Evolutionary conservation across 352 stramenopile species (phyloP).

Genomic region (Phytophthora crassamura): DNA sequence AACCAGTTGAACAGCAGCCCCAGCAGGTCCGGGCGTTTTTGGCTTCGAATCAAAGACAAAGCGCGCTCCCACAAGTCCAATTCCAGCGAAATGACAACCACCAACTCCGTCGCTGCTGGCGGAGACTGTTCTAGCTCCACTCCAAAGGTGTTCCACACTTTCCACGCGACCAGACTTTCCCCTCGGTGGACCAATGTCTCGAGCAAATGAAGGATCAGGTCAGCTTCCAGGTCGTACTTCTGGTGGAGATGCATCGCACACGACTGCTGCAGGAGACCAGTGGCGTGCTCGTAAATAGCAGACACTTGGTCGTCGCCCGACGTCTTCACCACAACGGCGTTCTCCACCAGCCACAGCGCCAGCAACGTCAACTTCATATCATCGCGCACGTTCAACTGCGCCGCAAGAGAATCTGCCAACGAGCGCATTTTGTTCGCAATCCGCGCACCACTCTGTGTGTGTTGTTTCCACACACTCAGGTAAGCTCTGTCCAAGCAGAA

Average conservation of each 20-base stretch:
- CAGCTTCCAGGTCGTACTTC: constrained; percentile 73
- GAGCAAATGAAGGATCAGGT: constrained; percentile 78
- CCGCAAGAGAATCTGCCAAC: constrained; percentile 73
- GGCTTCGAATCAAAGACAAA: constrained; percentile 63
- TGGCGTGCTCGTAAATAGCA: constrained; percentile 69
- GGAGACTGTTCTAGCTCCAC: constrained; percentile 61
- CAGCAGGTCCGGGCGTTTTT: constrained; percentile 66
- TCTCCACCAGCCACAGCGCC: constrained; percentile 84
- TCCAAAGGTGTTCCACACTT: constrained; percentile 86
- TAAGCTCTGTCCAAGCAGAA: constrained; percentile 81
- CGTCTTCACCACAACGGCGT: constrained; percentile 75
- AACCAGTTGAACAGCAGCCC: constrained; percentile 76
- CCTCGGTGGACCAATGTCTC: constrained; percentile 81
- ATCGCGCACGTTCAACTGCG: constrained; percentile 74
- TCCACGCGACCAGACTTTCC: constrained; percentile 81
- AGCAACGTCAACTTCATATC: constrained; percentile 87
- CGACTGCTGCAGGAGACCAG: constrained; percentile 70
- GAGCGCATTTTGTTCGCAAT: constrained; percentile 71
- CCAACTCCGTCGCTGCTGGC: constrained; percentile 63
- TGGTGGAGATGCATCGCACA: constrained; percentile 78
- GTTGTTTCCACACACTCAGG: constrained; percentile 54
- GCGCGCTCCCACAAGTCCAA: constrained; percentile 79
- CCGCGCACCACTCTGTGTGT: constrained; percentile 54
- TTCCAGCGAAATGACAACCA: constrained; percentile 81
- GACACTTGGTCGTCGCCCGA: constrained; percentile 64